phyloP scores from a whole-genome alignment of 805 yeast species.

The Yamadazyma paraphyllophila region DNA sequence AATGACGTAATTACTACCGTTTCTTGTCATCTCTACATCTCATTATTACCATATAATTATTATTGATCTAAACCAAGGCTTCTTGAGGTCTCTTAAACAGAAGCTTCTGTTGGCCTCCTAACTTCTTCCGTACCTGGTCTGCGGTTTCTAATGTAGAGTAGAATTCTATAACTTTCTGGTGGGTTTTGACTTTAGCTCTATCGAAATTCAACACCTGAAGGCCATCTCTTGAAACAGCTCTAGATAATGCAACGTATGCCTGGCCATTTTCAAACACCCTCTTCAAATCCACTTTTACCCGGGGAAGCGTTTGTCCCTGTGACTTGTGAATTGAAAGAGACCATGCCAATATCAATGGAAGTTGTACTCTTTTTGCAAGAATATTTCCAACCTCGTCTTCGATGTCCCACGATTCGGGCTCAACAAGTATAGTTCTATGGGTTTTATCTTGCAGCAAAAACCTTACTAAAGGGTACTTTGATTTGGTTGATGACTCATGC shows the following conservation, averaged over 20 bases:
- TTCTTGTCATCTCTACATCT: too few relatives aligned
- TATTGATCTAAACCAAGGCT: neutral
- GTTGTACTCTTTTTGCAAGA: slow-evolving; percentile 69
- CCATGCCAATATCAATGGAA: slow-evolving; percentile 95
- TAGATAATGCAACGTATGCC: slow-evolving; percentile 90
- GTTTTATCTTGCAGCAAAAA: slow-evolving; percentile 70
- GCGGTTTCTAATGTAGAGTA: slow-evolving; percentile 51
- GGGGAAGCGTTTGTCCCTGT: slow-evolving; percentile 83
- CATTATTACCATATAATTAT: too few relatives aligned
- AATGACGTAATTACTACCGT: too few relatives aligned
- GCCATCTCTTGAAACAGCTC: slow-evolving; percentile 83
- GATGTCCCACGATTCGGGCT: slow-evolving; percentile 77
- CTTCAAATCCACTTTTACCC: slow-evolving; percentile 84
- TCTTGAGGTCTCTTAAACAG: neutral
- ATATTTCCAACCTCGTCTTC: slow-evolving; percentile 71
- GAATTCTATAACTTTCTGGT: slow-evolving; percentile 67
- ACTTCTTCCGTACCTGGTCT: slow-evolving; percentile 20
- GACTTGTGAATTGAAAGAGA: slow-evolving; percentile 93
- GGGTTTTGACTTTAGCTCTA: slow-evolving; percentile 61
- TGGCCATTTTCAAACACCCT: slow-evolving; percentile 88
- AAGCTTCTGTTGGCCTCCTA: slow-evolving; percentile 12
- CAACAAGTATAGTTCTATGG: slow-evolving; percentile 71
- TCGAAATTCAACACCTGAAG: slow-evolving; percentile 78
- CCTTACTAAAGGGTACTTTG: slow-evolving; percentile 70
- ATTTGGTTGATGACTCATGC: slow-evolving; percentile 44